Percentiles rank a stretch among this genome's conserved stretches.
These are phyloP conservation scores for Epichloe elymi DNA, from an alignment of 2,329 filamentous ascomycete species.

Conservation along the genomic window DNA sequence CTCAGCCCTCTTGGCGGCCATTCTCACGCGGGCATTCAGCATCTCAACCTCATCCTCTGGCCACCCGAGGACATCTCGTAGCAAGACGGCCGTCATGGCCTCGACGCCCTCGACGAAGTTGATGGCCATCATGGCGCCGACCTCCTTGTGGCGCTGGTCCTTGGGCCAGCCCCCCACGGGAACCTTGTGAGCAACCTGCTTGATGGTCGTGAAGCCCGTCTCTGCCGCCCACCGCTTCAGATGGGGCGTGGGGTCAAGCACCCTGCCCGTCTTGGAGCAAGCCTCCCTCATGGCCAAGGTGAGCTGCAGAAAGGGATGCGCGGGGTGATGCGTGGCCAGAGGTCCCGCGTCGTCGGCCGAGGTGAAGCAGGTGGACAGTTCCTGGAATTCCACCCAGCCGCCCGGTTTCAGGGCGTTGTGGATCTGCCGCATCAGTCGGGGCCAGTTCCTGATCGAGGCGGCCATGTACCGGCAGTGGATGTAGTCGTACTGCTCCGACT, in stretches of 20 bases:
- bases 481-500: conserved; percentile 16
- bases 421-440: conserved; percentile 12
- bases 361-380: conserved; percentile 22
- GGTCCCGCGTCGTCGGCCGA: conserved; percentile 23
- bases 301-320: conserved; percentile 22
- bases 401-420: conserved; percentile 29
- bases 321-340: conserved; percentile 13
- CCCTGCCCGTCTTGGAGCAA: conserved; percentile 16
- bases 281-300: conserved; percentile 12
- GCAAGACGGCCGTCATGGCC: conserved; percentile 24
- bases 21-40: conserved; percentile 13
- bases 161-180: conserved; percentile 27
- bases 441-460: conserved; percentile 21
- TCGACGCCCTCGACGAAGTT: conserved; percentile 25
- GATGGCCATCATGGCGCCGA: conserved; percentile 25
- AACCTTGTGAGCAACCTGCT: conserved; percentile 18
- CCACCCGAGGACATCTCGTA: conserved; percentile 25
- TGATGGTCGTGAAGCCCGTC: conserved; percentile 24
- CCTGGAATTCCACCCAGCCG: conserved; percentile 34
- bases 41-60: conserved; percentile 31
- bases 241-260: conserved; percentile 16
- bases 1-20: conserved; percentile 12
- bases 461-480: conserved; percentile 24
- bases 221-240: conserved; percentile 17
- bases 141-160: conserved; percentile 25